phyloP scores from a whole-genome alignment of 345 rosid genomes.

The Salix caprea region DNA sequence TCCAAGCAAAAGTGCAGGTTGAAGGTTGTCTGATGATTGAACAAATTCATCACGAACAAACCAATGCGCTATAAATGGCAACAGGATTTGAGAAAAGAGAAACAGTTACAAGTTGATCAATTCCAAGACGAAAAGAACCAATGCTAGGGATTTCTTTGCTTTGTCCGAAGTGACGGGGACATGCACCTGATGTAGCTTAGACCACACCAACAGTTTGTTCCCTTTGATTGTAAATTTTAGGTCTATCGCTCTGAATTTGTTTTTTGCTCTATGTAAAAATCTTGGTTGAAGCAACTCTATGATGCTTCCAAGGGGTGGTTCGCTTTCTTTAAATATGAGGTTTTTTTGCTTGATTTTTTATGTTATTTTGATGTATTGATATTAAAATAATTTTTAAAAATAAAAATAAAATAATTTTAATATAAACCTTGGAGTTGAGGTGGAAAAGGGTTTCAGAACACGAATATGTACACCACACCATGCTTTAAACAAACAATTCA shows the following conservation, averaged over 20 bases:
- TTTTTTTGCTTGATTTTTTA: too few relatives aligned
- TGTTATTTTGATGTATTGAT: too few relatives aligned
- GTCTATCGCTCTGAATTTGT: neutral
- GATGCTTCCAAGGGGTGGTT: neutral
- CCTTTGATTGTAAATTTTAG: neutral
- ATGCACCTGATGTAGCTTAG: neutral
- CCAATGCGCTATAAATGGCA: neutral
- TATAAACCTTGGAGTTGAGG: neutral
- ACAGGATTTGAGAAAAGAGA: neutral
- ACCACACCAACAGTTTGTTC: neutral
- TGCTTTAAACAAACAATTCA: too few relatives aligned
- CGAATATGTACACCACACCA: too few relatives aligned
- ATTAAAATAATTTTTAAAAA: too few relatives aligned
- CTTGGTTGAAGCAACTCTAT: neutral
- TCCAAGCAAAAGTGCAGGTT: too few relatives aligned
- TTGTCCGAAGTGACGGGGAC: neutral
- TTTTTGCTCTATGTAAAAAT: too few relatives aligned
- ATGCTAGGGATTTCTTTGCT: neutral
- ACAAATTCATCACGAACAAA: too few relatives aligned
- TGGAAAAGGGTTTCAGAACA: neutral
- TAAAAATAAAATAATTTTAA: too few relatives aligned
- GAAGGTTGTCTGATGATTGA: too few relatives aligned
- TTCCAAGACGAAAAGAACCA: neutral
- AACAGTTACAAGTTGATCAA: neutral
- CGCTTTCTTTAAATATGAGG: too few relatives aligned